phyloP scores from a whole-genome alignment of 805 yeast species.

The Pichia pseudocactophila region DNA sequence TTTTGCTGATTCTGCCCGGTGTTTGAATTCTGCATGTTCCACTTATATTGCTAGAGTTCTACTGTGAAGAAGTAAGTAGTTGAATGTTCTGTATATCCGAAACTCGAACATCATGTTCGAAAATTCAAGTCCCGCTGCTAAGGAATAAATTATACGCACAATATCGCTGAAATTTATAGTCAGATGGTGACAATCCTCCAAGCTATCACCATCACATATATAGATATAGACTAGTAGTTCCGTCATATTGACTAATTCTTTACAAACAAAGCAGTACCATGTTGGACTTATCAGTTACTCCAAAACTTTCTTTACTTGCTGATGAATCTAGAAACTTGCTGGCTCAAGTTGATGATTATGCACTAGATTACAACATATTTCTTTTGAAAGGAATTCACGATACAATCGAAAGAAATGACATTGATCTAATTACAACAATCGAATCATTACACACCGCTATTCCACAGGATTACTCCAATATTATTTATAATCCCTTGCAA shows the following conservation, averaged over 20 bases:
- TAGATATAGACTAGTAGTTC: too few relatives aligned
- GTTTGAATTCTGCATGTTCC: too few relatives aligned
- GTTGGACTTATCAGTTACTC: not conserved
- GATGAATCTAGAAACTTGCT: conserved; percentile 14
- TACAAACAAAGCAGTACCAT: not conserved
- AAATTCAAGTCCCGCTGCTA: too few relatives aligned
- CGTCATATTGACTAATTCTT: too few relatives aligned
- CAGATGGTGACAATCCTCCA: too few relatives aligned
- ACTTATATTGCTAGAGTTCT: too few relatives aligned
- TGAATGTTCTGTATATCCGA: too few relatives aligned
- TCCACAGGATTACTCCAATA: conserved; percentile 19
- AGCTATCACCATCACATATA: too few relatives aligned
- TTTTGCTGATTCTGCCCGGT: not conserved
- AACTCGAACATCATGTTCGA: too few relatives aligned
- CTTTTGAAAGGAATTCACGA: conserved; percentile 26
- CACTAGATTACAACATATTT: conserved; percentile 31
- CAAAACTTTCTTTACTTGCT: conserved; percentile 9
- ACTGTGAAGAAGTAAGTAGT: too few relatives aligned
- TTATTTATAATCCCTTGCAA: conserved; percentile 19
- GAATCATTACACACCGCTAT: conserved; percentile 15
- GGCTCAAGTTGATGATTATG: conserved; percentile 27
- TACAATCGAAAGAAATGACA: conserved; percentile 15
- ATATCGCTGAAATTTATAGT: too few relatives aligned
- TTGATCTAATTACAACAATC: conserved; percentile 18
- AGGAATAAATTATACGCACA: too few relatives aligned